These are phyloP conservation scores for Lichtheimia corymbifera DNA, from an alignment of 371 early-diverging fungal species.

Conservation along the genomic window DNA sequence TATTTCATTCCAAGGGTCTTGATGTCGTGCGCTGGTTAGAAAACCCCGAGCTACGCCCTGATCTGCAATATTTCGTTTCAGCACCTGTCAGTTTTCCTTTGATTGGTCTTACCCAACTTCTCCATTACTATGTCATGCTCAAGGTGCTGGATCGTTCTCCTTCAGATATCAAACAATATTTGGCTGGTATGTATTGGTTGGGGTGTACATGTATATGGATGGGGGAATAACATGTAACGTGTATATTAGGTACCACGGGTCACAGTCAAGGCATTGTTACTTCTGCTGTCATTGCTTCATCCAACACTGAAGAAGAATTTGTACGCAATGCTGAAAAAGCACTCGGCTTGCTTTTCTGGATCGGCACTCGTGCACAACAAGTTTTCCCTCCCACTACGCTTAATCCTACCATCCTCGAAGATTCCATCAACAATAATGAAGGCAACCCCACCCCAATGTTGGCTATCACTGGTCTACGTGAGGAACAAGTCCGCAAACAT, in stretches of 20 bases:
- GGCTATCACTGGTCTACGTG: slow-evolving; percentile 78
- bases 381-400: slow-evolving; percentile 88
- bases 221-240: neutral
- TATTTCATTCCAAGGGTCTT: slow-evolving; percentile 81
- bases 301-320: slow-evolving; percentile 82
- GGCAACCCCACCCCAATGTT: slow-evolving; percentile 96
- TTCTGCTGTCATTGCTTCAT: slow-evolving; percentile 85
- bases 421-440: slow-evolving; percentile 87
- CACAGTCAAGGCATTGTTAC: slow-evolving; percentile 95
- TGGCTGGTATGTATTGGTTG: slow-evolving; percentile 37
- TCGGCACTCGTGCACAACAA: slow-evolving; percentile 88
- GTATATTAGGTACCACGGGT: slow-evolving; percentile 79
- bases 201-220: neutral
- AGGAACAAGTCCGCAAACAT: slow-evolving; percentile 75
- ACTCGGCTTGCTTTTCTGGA: slow-evolving; percentile 87
- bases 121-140: slow-evolving; percentile 81
- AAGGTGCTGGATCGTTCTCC: slow-evolving; percentile 55
- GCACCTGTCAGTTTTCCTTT: slow-evolving; percentile 89
- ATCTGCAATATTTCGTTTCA: slow-evolving; percentile 78
- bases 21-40: slow-evolving; percentile 89
- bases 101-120: slow-evolving; percentile 87
- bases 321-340: slow-evolving; percentile 82
- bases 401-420: slow-evolving; percentile 85
- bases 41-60: slow-evolving; percentile 83
- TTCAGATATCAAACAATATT: slow-evolving; percentile 40